Evolutionary conservation across 164 flowering plant species (phyloP).

Genomic region (Dillenia suffruticosa): DNA sequence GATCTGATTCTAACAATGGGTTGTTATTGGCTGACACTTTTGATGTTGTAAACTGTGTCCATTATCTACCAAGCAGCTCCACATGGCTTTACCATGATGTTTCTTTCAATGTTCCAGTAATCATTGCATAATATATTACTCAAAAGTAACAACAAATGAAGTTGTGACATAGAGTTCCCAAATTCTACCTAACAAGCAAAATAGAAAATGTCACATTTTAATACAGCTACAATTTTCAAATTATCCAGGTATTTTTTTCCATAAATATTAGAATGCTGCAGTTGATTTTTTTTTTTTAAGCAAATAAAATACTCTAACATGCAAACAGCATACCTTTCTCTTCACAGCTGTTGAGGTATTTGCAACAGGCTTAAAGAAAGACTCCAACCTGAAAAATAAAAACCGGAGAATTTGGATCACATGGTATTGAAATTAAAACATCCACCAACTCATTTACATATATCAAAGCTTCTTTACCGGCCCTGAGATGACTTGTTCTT

Average conservation of each 20-base stretch:
- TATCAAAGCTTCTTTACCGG: conserved; percentile 43
- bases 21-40: too few relatives aligned
- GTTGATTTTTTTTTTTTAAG: background rate
- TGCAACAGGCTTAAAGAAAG: conserved; percentile 82
- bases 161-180: background rate
- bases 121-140: too few relatives aligned
- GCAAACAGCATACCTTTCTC: conserved; percentile 58
- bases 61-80: too few relatives aligned
- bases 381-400: conserved; percentile 59
- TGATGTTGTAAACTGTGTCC: too few relatives aligned
- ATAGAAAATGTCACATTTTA: background rate
- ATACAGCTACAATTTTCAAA: background rate
- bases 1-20: too few relatives aligned
- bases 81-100: too few relatives aligned
- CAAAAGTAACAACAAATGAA: too few relatives aligned
- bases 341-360: conserved; percentile 53
- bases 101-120: too few relatives aligned
- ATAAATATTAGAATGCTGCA: background rate
- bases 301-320: background rate
- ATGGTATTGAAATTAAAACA: background rate
- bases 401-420: background rate
- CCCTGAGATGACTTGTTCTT: conserved; percentile 89
- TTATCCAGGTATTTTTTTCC: too few relatives aligned
- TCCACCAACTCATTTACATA: conserved; percentile 1
- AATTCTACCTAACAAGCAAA: background rate